Conservation (phyloP, 2,329 filamentous ascomycete species). For the Coniochaeta ligniaria region DNA sequence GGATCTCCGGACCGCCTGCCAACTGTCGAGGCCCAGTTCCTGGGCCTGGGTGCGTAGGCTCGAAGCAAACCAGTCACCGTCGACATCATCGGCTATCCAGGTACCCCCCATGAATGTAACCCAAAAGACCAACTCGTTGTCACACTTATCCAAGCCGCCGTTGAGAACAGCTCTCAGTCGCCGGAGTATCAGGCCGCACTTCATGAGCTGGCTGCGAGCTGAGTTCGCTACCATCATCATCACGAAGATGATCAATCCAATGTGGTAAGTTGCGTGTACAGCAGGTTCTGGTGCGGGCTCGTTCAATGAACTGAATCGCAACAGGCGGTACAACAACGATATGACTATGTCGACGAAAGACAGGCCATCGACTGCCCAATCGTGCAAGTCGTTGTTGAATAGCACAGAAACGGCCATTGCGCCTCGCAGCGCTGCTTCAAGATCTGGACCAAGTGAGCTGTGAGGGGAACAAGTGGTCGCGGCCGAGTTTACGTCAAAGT, state of each 20-base stretch:
- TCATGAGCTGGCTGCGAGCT: background rate
- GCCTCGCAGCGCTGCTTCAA: background rate
- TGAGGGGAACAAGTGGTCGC: background rate
- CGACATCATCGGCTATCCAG: background rate
- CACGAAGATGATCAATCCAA: constrained; percentile 4
- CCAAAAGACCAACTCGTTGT: constrained; percentile 2
- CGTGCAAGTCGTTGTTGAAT: background rate
- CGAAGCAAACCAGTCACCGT: background rate
- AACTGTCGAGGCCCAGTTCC: background rate
- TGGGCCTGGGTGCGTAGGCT: background rate
- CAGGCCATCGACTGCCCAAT: background rate
- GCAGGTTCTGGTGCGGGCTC: background rate
- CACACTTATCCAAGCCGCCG: background rate
- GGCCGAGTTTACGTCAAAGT: background rate
- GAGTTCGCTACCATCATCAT: constrained; percentile 4
- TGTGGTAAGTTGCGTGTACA: constrained; percentile 2
- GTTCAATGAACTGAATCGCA: constrained; percentile 1
- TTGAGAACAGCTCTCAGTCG: constrained; percentile 3
- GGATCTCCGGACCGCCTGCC: background rate
- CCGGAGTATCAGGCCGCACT: constrained; percentile 1
- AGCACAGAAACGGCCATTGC: background rate
- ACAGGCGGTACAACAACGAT: constrained; percentile 3
- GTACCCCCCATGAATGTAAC: constrained; percentile 2
- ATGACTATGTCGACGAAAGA: constrained; percentile 1
- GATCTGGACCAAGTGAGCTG: background rate